Evolutionary conservation across 2,329 filamentous ascomycete species (phyloP), one percentile per base, ranked within the genome.

Genomic region (Fusarium sp.): DNA sequence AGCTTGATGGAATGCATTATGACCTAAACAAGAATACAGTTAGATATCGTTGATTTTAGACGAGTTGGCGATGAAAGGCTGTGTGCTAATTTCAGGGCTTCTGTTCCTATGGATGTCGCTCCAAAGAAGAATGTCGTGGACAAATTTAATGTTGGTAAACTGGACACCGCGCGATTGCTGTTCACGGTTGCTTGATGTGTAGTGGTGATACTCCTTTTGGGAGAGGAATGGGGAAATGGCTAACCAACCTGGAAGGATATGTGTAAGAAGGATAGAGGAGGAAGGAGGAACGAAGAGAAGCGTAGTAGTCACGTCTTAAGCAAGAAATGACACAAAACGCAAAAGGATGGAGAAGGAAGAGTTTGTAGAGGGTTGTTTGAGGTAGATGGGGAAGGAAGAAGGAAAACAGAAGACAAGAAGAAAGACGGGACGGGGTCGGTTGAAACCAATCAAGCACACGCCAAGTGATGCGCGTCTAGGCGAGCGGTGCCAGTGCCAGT

Each of bases 1-100:
- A 84, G 56, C 72, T 80, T 79, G 75, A 79, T 76, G 74, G 77
- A 80, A 77, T 79, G 80, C 83, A 86, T 86, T 74, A 74, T 84
- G 79, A 73, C 71, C 77, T 79, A 45, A 8, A 55, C 41, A 54
- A 40, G 39, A 10, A 51, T 39, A 22, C 26, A 33, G 57, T 75
- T 56, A 75, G 74, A 55, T 53, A 35, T 65, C 49, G 33, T 22
- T 26, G 32, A 57, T 32, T 20, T 26, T 39, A 13, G 26, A 35
- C 35, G 33, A 50, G 33, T 20, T 22, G 20, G 44, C 17, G 33
- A 33, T 17, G 30, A 37, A 45, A 49, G 45, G 8, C 30, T 43
- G 47, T 20, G 40, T 17, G 33, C 14, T 33, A 33, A 33, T 22
- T n/a, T 28, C 28, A 32, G 40, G 48, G 33, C 35, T 32, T 26